Evolutionary conservation across 345 rosid genomes (phyloP).

Genomic region (Ricinus communis): DNA sequence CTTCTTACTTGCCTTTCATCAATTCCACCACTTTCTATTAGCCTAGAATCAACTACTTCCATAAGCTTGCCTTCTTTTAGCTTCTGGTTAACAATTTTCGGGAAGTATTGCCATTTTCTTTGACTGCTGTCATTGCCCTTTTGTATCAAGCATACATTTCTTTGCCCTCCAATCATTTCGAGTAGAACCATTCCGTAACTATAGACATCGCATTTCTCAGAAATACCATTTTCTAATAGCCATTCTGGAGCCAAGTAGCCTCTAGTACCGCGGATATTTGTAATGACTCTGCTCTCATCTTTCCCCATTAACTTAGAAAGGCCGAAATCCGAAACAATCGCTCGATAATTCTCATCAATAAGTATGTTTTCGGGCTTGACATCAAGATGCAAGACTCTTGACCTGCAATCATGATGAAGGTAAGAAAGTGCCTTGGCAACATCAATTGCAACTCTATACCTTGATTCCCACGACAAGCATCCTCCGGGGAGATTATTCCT

Average conservation of each 20-base stretch:
- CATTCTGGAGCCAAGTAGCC: conserved; percentile 35
- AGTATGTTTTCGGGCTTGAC: conserved; percentile 34
- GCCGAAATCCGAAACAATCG: conserved; percentile 29
- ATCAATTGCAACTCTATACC: conserved; percentile 27
- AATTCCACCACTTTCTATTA: conserved; percentile 42
- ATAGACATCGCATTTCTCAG: conserved; percentile 32
- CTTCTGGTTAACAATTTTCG: conserved; percentile 60
- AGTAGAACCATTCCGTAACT: conserved; percentile 32
- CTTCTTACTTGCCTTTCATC: conserved; percentile 62
- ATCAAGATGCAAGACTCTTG: conserved; percentile 29
- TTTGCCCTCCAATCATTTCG: conserved; percentile 27
- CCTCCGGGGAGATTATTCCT: conserved; percentile 36
- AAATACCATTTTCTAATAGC: conserved; percentile 26
- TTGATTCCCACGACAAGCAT: conserved; percentile 48
- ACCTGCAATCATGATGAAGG: conserved; percentile 32
- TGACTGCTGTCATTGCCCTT: conserved; percentile 32
- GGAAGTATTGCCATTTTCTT: conserved; percentile 64
- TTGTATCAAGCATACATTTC: conserved; percentile 40
- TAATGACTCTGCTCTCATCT: conserved; percentile 28
- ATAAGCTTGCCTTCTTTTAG: conserved; percentile 57
- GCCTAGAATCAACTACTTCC: conserved; percentile 67
- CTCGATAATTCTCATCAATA: conserved; percentile 23
- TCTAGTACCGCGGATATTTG: conserved; percentile 28
- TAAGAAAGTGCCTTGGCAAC: conserved; percentile 35
- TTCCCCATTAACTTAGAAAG: conserved; percentile 23